A percentile compares a stretch with the other conserved stretches of the same genome.
These are phyloP conservation scores for Neospora caninum DNA, from an alignment of 169 alveolate genomes.

Conservation along the genomic window DNA sequence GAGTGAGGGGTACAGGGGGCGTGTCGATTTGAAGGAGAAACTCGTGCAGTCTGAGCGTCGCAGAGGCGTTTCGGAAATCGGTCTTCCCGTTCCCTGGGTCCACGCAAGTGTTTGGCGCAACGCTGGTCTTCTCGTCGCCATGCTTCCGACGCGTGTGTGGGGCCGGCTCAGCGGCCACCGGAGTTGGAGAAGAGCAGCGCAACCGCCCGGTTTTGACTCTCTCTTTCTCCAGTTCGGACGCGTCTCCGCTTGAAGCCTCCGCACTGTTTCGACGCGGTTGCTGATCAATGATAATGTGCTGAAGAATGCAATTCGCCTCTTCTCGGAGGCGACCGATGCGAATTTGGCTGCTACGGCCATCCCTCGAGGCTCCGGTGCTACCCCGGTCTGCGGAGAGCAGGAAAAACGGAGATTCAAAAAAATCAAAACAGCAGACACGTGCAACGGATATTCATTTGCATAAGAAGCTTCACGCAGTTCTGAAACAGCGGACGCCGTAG, in stretches of 20 bases:
- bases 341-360: too few species aligned
- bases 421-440: too few species aligned
- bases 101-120: not conserved
- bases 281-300: not conserved
- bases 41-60: not conserved
- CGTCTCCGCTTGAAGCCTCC: not conserved
- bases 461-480: too few species aligned
- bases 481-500: too few species aligned
- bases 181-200: too few species aligned
- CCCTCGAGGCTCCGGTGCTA: too few species aligned
- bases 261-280: not conserved
- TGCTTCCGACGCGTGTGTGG: not conserved
- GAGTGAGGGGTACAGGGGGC: not conserved
- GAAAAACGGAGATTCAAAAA: too few species aligned
- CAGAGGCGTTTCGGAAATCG: not conserved
- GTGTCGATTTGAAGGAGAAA: not conserved
- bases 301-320: conserved; percentile 15
- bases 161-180: not conserved
- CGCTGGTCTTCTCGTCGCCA: not conserved
- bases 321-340: not conserved
- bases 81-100: not conserved
- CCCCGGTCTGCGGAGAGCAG: too few species aligned
- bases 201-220: too few species aligned
- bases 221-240: not conserved
- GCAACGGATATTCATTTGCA: too few species aligned